These are phyloP conservation scores for Jaltomata sinuosa DNA, from an alignment of 257 asterid species.

Conservation along the genomic window DNA sequence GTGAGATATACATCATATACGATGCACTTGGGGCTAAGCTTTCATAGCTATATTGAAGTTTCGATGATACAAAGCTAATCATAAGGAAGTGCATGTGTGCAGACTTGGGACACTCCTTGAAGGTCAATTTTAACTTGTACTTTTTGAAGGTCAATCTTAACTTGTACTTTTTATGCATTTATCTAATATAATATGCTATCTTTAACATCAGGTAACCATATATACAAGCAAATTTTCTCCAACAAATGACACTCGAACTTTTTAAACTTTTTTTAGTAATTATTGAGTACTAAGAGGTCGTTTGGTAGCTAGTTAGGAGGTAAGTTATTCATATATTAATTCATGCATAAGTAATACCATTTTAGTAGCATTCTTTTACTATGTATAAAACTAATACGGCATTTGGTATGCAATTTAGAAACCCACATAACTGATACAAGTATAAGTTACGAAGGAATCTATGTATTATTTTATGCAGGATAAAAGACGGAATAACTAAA, in stretches of 20 bases:
- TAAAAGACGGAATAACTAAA: too few species aligned
- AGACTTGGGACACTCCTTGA: background rate
- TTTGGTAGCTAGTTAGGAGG: too few species aligned
- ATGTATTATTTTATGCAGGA: too few species aligned
- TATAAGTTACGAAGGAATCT: too few species aligned
- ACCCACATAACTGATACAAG: too few species aligned
- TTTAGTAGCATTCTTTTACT: too few species aligned
- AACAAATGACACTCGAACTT: background rate
- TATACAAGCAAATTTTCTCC: background rate
- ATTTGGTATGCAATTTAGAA: too few species aligned
- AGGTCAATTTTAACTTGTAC: too few species aligned
- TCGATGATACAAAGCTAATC: background rate
- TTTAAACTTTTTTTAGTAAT: background rate
- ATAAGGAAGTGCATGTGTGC: background rate
- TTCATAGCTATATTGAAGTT: background rate
- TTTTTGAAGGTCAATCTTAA: too few species aligned
- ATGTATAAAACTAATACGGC: too few species aligned
- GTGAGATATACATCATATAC: background rate
- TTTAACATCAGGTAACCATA: background rate
- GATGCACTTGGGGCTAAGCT: background rate
- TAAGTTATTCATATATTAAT: too few species aligned
- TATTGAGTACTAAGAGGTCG: background rate
- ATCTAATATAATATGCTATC: background rate
- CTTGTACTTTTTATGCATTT: background rate
- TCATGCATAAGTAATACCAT: too few species aligned